Percentiles rank a stretch among this genome's conserved stretches.
phyloP scores from a whole-genome alignment of 2,329 filamentous ascomycete species.

The Ophiostoma sp. region DNA sequence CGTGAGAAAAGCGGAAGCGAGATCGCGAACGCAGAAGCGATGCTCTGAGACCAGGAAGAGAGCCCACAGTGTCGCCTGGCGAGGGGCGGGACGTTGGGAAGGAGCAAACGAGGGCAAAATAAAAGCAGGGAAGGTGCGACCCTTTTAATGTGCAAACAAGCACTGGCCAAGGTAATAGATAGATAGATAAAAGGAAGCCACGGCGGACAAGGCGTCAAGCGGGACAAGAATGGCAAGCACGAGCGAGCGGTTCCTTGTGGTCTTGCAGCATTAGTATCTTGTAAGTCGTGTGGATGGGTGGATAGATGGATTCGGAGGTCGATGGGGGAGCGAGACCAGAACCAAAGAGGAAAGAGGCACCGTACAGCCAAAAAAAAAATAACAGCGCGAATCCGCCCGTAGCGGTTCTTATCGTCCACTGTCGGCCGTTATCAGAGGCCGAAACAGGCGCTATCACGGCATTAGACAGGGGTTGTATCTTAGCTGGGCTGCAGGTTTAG shows the following conservation, averaged over 20 bases:
- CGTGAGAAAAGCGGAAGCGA: neutral
- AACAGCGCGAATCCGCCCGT: conserved; percentile 3
- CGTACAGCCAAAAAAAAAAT: no score
- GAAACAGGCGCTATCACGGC: conserved; percentile 1
- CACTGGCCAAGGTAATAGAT: neutral
- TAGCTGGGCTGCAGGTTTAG: neutral
- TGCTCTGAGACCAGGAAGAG: neutral
- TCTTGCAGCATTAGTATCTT: neutral
- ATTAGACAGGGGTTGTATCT: conserved; percentile 5
- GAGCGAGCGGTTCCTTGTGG: neutral
- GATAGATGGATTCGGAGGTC: neutral
- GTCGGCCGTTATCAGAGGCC: neutral
- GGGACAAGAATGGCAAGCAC: neutral
- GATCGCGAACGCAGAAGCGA: neutral
- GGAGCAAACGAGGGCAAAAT: neutral
- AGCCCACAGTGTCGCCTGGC: neutral
- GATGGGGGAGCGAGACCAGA: neutral
- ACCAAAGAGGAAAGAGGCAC: neutral
- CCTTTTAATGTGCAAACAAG: neutral
- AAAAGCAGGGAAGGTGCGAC: neutral
- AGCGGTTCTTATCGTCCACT: conserved; percentile 3
- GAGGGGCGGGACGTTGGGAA: neutral
- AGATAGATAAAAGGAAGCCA: no score
- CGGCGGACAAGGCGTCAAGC: no score
- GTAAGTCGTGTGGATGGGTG: neutral